phyloP scores from a whole-genome alignment of 1,284 basidiomycete genomes.

The Apiotrichum laibachii region DNA sequence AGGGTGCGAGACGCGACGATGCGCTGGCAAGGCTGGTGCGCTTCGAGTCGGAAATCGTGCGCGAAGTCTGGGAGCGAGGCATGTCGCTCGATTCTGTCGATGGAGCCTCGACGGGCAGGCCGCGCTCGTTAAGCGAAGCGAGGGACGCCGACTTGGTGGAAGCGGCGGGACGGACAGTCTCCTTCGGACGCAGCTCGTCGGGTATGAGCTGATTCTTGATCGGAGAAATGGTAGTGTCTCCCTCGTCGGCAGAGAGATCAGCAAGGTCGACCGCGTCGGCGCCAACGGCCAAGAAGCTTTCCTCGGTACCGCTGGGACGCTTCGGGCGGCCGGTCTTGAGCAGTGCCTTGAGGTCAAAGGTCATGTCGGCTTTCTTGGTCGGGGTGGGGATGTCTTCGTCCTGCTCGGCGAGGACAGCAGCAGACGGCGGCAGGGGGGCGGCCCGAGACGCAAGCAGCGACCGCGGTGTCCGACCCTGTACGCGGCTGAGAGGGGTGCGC shows the following conservation, averaged over 20 bases:
- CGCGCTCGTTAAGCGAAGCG: background rate
- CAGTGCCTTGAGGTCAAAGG: conserved; percentile 37
- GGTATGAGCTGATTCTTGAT: background rate
- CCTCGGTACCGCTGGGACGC: conserved; percentile 36
- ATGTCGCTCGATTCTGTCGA: no score
- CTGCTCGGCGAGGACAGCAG: background rate
- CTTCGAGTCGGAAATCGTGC: background rate
- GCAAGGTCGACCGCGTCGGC: conserved; percentile 6
- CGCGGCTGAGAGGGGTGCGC: background rate
- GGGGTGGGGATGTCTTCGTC: background rate
- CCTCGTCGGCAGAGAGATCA: conserved; percentile 10
- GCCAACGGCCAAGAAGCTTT: conserved; percentile 34
- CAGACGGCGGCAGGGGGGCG: background rate
- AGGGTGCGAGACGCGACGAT: conserved; percentile 3
- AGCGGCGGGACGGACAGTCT: no score
- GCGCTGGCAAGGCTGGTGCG: background rate
- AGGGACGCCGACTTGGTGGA: background rate
- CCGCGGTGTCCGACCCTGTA: background rate
- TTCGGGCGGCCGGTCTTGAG: conserved; percentile 35
- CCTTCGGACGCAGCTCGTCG: background rate
- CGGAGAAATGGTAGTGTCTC: background rate
- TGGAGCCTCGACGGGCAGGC: background rate
- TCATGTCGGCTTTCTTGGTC: conserved; percentile 22
- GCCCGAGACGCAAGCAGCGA: background rate
- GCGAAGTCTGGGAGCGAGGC: background rate